A percentile compares a stretch with the other conserved stretches of the same genome.
Evolutionary conservation across 2,329 filamentous ascomycete genomes (phyloP).

Genomic region (Thermothelomyces thermophilus): DNA sequence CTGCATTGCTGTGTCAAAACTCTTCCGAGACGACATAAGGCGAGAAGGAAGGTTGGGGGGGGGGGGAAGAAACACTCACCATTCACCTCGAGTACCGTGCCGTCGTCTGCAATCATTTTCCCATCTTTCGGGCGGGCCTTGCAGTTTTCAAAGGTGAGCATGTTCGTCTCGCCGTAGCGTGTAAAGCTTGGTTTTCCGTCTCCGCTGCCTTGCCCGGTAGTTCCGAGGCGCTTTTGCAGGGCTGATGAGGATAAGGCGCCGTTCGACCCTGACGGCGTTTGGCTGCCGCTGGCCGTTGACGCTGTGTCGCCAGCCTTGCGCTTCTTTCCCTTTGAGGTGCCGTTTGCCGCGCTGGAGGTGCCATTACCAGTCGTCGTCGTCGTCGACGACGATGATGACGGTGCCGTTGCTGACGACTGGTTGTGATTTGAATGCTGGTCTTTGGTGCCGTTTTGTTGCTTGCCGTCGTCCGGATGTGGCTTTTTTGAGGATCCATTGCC

Average conservation of each 20-base stretch:
- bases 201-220: slow-evolving; percentile 14
- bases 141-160: slow-evolving; percentile 78
- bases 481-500: slow-evolving; percentile 27
- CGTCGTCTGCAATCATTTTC: slow-evolving; percentile 82
- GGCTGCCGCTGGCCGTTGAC: slow-evolving; percentile 27
- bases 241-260: slow-evolving; percentile 17
- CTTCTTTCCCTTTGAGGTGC: slow-evolving; percentile 62
- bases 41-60: too few species aligned
- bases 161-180: slow-evolving; percentile 63
- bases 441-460: slow-evolving; percentile 34
- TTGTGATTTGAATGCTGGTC: slow-evolving; percentile 25
- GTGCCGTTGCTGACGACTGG: neutral
- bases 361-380: slow-evolving; percentile 26
- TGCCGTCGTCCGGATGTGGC: slow-evolving; percentile 32
- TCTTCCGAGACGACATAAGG: neutral
- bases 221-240: slow-evolving; percentile 29
- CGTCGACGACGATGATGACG: slow-evolving; percentile 17
- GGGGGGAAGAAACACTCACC: slow-evolving; percentile 55
- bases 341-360: slow-evolving; percentile 34
- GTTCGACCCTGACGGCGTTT: slow-evolving; percentile 20
- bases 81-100: slow-evolving; percentile 74
- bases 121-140: slow-evolving; percentile 65
- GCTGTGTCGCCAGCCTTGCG: slow-evolving; percentile 62
- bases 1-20: slow-evolving; percentile 33
- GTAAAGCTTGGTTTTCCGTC: slow-evolving; percentile 25